Percentiles rank a stretch among this genome's conserved stretches.
Conservation (phyloP, 495 filamentous ascomycete species). For the Gamarada debralockiae region DNA sequence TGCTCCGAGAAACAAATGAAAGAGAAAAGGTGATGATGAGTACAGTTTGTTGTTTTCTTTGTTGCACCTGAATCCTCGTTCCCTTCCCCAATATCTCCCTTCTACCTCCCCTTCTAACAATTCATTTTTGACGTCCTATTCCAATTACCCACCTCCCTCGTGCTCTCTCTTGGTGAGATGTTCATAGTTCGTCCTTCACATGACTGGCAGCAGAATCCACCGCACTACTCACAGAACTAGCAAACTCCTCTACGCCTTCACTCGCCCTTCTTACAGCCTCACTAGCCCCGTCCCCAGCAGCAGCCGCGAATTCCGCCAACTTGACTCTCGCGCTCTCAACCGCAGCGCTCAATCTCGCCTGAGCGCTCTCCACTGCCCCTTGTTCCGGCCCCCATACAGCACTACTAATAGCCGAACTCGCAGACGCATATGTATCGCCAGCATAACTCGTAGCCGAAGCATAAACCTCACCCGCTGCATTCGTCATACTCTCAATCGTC, state of each 20-base stretch:
- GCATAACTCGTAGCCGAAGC: constrained; percentile 41
- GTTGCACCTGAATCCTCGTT: neutral
- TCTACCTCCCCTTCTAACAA: neutral
- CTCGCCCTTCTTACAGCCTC: constrained; percentile 19
- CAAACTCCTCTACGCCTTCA: constrained; percentile 26
- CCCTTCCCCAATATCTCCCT: neutral
- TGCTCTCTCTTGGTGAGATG: constrained; percentile 1
- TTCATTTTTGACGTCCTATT: neutral
- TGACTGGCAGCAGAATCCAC: constrained; percentile 11
- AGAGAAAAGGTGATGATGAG: neutral
- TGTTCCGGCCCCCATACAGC: constrained; percentile 23
- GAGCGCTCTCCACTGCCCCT: constrained; percentile 29
- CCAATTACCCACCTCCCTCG: neutral
- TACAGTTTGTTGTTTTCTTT: neutral
- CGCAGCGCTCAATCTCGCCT: constrained; percentile 17
- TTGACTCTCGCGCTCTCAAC: constrained; percentile 22
- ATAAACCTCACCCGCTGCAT: constrained; percentile 15
- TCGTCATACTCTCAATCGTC: constrained; percentile 15
- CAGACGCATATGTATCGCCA: constrained; percentile 40
- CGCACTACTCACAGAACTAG: constrained; percentile 22
- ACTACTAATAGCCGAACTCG: constrained; percentile 8
- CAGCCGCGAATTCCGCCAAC: constrained; percentile 20
- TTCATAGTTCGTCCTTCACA: constrained; percentile 22
- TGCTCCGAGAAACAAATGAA: neutral
- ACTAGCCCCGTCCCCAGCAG: constrained; percentile 20